Conservation (phyloP, 176 grass and related monocot genomes). For the Carex littledalei region DNA sequence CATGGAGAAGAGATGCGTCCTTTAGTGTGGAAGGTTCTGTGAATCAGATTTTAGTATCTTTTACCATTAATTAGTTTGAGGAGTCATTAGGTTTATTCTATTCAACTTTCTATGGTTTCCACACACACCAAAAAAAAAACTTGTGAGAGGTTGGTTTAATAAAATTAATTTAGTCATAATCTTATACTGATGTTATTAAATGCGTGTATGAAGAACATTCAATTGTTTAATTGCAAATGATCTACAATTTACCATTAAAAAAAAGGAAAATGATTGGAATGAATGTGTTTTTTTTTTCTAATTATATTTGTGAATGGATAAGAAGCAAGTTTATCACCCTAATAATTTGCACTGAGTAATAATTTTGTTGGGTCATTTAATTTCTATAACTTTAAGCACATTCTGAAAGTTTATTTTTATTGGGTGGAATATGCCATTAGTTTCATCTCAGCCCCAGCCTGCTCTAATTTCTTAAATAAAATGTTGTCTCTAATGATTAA, state of each 20-base stretch:
- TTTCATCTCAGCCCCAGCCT: no score
- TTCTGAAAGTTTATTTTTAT: background rate
- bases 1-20: slow-evolving; percentile 28
- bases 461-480: background rate
- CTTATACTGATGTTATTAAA: background rate
- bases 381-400: background rate
- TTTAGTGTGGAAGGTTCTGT: slow-evolving; percentile 37
- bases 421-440: background rate
- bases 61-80: background rate
- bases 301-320: background rate
- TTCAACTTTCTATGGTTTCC: background rate
- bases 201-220: no score
- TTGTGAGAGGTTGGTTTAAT: background rate
- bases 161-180: background rate
- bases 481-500: background rate
- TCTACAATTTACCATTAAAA: no score
- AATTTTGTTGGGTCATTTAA: background rate
- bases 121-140: background rate
- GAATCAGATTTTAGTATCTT: background rate
- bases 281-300: background rate
- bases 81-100: background rate
- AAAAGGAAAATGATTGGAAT: background rate
- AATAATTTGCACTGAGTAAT: background rate
- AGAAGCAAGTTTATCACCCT: background rate
- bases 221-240: no score